Evolutionary conservation across 257 asterid species (phyloP), one percentile per base, ranked within the genome.

Genomic region (Cynanchum wilfordii): DNA sequence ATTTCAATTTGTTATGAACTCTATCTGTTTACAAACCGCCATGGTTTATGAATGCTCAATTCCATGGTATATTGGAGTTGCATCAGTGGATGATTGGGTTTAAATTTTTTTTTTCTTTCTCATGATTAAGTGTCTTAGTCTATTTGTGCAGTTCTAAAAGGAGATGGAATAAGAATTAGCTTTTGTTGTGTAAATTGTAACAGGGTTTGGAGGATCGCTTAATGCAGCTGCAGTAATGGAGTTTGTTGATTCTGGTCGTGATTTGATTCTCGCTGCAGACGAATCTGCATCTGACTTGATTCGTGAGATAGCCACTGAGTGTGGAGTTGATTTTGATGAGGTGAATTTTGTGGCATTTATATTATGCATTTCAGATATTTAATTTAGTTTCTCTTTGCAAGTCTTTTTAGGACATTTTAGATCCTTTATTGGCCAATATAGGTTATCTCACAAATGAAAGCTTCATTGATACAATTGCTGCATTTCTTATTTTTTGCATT

Each of bases 261-360:
- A 88, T 82, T 80, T 92, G 86, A 91, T 91, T 47, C 75, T 91
- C 76, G 96, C 86, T 22, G 90, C 95, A 25, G 95, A 92, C 83
- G 85, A 75, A 30, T 85, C 90, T 45, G 76, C 91, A 20, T 89
- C 97, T 24, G 97, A 89, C 75, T 74, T 86, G 72, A 87, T 91
- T 79, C 87, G 90, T 19, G 93, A 88, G 75, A 85, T 92, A 77
- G 95, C 93, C 42, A 80, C 84, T 3, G 96, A 92, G 74, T 88
- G 96, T 71, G 97, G 96, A 67, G 87, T 88, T 84, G 96, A 92
- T 80, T 88, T 92, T 68, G 96, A 92, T 75, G 97, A 92, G 97
- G 96, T 88, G 74, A 27, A 29, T 19, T 8, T 17, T 17, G 1
- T 66, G 27, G 15, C 50, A 9, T 11, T 51, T 65, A 65, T 51